phyloP scores from a whole-genome alignment of 768 basidiomycete species.

The Udeniomyces megalosporus region DNA sequence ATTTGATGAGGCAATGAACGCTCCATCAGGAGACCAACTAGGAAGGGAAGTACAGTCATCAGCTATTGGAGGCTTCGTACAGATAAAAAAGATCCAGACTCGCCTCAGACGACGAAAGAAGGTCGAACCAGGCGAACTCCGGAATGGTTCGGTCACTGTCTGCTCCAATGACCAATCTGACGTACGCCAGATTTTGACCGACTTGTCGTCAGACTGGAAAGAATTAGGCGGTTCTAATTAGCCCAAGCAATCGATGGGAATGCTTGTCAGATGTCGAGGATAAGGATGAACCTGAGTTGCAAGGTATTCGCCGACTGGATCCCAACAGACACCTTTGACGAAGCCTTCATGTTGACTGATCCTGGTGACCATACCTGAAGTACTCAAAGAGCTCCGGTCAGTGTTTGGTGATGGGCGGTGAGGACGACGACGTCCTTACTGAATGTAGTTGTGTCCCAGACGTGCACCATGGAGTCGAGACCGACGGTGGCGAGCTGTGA shows the following conservation, averaged over 20 bases:
- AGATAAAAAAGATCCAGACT: neutral
- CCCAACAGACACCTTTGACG: slow-evolving; percentile 97
- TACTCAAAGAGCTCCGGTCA: neutral
- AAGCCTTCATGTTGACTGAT: slow-evolving; percentile 85
- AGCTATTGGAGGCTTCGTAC: neutral
- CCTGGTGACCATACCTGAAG: slow-evolving; percentile 59
- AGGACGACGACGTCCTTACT: slow-evolving; percentile 36
- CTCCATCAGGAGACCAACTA: slow-evolving; percentile 99
- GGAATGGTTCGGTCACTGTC: slow-evolving; percentile 76
- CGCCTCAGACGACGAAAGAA: slow-evolving; percentile 84
- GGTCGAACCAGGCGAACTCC: slow-evolving; percentile 82
- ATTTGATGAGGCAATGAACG: slow-evolving; percentile 92
- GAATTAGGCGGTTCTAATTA: neutral
- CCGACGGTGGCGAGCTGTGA: slow-evolving; percentile 85
- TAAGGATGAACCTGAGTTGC: slow-evolving; percentile 46
- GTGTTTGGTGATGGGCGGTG: neutral
- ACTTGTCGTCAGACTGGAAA: slow-evolving; percentile 74
- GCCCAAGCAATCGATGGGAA: neutral
- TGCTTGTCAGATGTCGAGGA: neutral
- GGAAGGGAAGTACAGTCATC: neutral
- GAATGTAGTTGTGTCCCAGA: slow-evolving; percentile 87
- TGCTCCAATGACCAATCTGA: slow-evolving; percentile 76
- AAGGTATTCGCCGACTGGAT: slow-evolving; percentile 91
- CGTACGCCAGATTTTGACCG: slow-evolving; percentile 93
- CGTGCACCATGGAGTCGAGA: slow-evolving; percentile 71